A percentile compares a stretch with the other conserved stretches of the same genome.
phyloP scores from a whole-genome alignment of 2,329 filamentous ascomycete species.

The Aspergillus sp. region DNA sequence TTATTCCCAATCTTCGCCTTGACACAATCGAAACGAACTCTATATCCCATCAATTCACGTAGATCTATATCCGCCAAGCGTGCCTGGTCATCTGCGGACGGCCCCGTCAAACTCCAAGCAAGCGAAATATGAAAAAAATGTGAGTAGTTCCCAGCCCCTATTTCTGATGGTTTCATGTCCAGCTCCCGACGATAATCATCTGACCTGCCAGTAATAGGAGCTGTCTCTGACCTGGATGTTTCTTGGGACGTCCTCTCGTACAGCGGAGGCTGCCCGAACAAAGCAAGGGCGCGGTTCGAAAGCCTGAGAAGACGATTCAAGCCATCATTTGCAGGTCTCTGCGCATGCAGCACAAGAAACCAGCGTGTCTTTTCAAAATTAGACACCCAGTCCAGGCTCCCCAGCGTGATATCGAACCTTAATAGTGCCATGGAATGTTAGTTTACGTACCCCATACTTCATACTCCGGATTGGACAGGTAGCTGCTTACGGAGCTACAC shows the following conservation, averaged over 20 bases:
- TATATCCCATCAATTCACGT: constrained; percentile 33
- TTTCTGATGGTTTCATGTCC: too few species aligned
- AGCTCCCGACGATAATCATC: too few species aligned
- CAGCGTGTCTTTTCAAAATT: constrained; percentile 63
- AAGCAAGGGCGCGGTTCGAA: constrained; percentile 56
- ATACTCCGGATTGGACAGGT: too few species aligned
- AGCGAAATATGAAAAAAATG: constrained; percentile 78
- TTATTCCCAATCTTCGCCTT: constrained; percentile 70
- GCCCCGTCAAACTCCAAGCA: constrained; percentile 65
- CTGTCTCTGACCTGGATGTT: background rate
- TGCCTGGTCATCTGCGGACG: constrained; percentile 37
- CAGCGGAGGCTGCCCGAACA: constrained; percentile 60
- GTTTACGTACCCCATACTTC: too few species aligned
- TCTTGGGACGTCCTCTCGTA: constrained; percentile 42
- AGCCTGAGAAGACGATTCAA: constrained; percentile 56
- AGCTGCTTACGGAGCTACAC: constrained; percentile 41
- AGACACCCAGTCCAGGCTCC: constrained; percentile 53
- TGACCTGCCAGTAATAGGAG: too few species aligned
- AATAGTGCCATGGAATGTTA: constrained; percentile 8
- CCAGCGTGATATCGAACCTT: constrained; percentile 45
- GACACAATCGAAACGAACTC: constrained; percentile 51
- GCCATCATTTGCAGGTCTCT: constrained; percentile 41
- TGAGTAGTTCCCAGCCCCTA: constrained; percentile 34
- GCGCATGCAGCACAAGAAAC: constrained; percentile 70
- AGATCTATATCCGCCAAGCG: constrained; percentile 18